These are phyloP conservation scores for Vigna nakashimae DNA, from an alignment of 306 rosid genomes.

Conservation along the genomic window DNA sequence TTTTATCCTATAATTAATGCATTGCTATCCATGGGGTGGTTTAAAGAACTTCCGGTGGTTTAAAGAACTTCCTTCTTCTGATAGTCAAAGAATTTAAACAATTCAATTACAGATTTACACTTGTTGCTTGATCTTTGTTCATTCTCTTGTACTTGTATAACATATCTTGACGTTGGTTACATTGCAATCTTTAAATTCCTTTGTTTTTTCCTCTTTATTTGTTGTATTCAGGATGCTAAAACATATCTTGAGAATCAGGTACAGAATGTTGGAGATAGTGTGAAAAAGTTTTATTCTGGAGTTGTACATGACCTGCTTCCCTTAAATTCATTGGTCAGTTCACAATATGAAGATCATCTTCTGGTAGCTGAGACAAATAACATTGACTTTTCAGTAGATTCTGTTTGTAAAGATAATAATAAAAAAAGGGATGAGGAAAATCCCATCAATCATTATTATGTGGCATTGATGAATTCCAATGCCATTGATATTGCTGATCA, in stretches of 20 bases:
- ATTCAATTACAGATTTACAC: neutral
- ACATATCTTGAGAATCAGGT: constrained; percentile 77
- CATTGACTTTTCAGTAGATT: constrained; percentile 19
- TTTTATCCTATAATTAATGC: neutral
- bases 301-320: constrained; percentile 68
- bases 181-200: constrained; percentile 20
- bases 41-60: neutral
- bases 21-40: neutral
- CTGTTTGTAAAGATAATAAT: constrained; percentile 29
- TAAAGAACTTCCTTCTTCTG: neutral
- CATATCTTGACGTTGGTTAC: neutral
- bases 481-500: constrained; percentile 40
- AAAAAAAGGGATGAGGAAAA: constrained; percentile 47
- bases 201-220: constrained; percentile 32
- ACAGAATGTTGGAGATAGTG: constrained; percentile 69
- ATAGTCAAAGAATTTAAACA: neutral
- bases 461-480: constrained; percentile 41
- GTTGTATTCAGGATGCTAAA: constrained; percentile 65
- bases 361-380: constrained; percentile 37
- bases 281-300: constrained; percentile 74
- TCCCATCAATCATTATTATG: constrained; percentile 33
- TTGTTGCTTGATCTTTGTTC: constrained; percentile 22
- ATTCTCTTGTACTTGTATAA: constrained; percentile 7
- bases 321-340: constrained; percentile 43
- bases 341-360: constrained; percentile 52